Evolutionary conservation across 2,329 filamentous ascomycete species (phyloP).

Genomic region (Alternaria alternata): DNA sequence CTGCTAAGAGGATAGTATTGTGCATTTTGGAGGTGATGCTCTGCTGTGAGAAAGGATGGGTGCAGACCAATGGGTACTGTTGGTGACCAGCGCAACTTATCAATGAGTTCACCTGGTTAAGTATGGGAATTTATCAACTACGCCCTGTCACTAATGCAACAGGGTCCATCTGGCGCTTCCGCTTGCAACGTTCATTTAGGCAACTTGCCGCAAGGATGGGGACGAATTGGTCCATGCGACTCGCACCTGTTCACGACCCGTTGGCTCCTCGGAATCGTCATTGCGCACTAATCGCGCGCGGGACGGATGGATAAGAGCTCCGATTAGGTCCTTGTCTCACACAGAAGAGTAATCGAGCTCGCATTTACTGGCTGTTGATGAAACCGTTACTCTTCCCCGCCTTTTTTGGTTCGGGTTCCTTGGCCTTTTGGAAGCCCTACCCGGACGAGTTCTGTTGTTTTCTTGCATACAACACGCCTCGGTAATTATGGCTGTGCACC

Average conservation of each 20-base stretch:
- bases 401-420: not conserved
- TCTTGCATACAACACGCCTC: not conserved
- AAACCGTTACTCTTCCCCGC: not conserved
- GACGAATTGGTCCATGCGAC: constrained; percentile 5
- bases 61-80: not conserved
- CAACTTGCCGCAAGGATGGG: not conserved
- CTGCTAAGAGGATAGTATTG: constrained; percentile 32
- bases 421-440: not conserved
- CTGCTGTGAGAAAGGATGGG: not conserved
- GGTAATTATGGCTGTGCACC: constrained; percentile 3
- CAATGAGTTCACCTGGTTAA: not conserved
- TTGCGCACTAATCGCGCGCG: not conserved
- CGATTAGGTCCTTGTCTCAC: not conserved
- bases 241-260: not conserved
- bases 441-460: not conserved
- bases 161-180: not conserved
- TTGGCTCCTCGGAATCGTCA: not conserved
- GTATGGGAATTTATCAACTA: constrained; percentile 2
- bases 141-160: not conserved
- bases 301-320: not conserved
- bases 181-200: not conserved
- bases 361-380: not conserved
- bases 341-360: not conserved
- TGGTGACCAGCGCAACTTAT: not conserved
- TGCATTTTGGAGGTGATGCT: constrained; percentile 34